Evolutionary conservation across 2,329 filamentous ascomycete species (phyloP).

Genomic region (Fusarium pilosicola): DNA sequence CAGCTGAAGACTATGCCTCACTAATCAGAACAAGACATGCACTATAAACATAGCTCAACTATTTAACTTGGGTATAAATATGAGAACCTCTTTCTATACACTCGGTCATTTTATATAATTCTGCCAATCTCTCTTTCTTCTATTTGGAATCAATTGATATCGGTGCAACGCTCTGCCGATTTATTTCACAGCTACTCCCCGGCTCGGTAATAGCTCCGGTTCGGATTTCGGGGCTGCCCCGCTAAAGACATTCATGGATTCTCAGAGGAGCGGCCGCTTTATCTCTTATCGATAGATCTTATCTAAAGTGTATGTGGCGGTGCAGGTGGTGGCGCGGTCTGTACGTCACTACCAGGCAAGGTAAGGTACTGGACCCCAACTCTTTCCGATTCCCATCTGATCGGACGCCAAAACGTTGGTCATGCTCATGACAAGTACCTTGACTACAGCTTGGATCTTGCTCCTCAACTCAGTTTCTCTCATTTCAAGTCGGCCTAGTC

Average conservation of each 20-base stretch:
- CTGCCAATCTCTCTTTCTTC: background rate
- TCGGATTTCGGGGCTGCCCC: constrained; percentile 15
- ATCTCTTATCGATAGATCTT: constrained; percentile 10
- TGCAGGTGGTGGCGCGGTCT: background rate
- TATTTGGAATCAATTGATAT: constrained; percentile 21
- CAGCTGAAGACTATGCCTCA: background rate
- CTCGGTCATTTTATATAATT: constrained; percentile 14
- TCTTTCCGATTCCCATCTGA: constrained; percentile 2
- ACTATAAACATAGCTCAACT: background rate
- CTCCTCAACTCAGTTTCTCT: background rate
- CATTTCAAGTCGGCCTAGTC: background rate
- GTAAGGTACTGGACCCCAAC: background rate
- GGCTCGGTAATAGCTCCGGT: constrained; percentile 31
- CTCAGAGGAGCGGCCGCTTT: background rate
- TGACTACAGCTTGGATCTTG: background rate
- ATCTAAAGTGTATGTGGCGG: background rate
- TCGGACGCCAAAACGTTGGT: background rate
- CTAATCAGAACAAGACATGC: constrained; percentile 3
- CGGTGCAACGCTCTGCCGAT: constrained; percentile 15
- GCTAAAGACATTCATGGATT: constrained; percentile 3
- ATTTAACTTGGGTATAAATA: background rate
- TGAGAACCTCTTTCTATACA: background rate
- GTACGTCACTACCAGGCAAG: constrained; percentile 17
- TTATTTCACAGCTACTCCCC: constrained; percentile 11
- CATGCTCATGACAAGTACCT: constrained; percentile 13